Evolutionary conservation across 1,284 basidiomycete genomes (phyloP), one percentile per base, ranked within the genome.

Genomic region (Ustilago crameri): DNA sequence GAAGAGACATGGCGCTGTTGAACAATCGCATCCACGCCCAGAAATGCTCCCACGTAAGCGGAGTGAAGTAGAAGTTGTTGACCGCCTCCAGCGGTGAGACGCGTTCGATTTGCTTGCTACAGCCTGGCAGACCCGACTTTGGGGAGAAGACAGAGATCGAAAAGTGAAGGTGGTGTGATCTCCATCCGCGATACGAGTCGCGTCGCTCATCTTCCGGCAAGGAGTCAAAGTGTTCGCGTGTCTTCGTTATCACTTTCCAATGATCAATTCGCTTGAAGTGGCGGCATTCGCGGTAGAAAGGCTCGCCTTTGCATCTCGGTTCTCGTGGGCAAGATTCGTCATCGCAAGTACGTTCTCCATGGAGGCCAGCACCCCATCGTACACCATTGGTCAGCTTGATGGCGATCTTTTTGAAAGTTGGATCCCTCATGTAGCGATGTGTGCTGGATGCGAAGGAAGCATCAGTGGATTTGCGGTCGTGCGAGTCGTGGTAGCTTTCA

Each of bases 101-200:
- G 7, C 35, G n/a, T 35, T 60, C 55, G 20, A 22, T 4, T 20
- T 57, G 55, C 22, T 61, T 52, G 23, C 58, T 15, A 53, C 69
- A 60, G 69, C 80, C 75, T 83, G 74, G 57, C 70, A 82, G 59
- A 77, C 73, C 55, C 10, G 55, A 57, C 60, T 70, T 68, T 9
- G 75, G 75, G 5, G 92, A 92, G 35, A 88, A 88, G 63, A 97
- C 86, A 0, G 94, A 97, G 45, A 95, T 87, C 0, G 93, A 94
- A 54, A 96, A 88, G 84, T 98, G 95, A 60, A 97, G 90, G 82
- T 93, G 96, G 84, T 98, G 91, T 9, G 94, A 96, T 32, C 95
- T 89, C 85, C 97, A 98, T 2, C 89, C 91, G 60, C 88, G 88
- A 83, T 89, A 97, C 0, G 94, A 95, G 84, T 98, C 95, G 37